These are phyloP conservation scores for Calycina herbarum DNA, from an alignment of 2,329 filamentous ascomycete genomes.

Conservation along the genomic window DNA sequence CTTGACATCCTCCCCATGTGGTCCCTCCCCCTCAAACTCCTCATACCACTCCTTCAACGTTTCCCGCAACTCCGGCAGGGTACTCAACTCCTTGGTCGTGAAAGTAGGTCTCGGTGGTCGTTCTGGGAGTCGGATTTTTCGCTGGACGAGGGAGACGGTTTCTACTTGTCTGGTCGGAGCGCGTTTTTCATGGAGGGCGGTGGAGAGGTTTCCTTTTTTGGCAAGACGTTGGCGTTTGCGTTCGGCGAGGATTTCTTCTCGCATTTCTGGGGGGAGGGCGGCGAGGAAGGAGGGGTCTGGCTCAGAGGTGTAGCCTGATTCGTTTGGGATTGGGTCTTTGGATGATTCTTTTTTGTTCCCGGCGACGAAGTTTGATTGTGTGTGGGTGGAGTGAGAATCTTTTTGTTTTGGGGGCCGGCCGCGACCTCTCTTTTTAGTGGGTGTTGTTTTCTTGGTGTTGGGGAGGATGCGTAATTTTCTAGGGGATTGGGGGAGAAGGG, in stretches of 20 bases:
- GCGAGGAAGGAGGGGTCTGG: constrained; percentile 67
- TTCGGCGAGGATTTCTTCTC: constrained; percentile 75
- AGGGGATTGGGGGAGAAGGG: constrained; percentile 47
- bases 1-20: constrained; percentile 74
- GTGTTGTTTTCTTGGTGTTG: constrained; percentile 43
- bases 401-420: constrained; percentile 45
- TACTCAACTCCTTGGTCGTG: constrained; percentile 56
- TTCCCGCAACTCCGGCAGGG: constrained; percentile 64
- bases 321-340: constrained; percentile 9
- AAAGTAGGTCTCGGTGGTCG: constrained; percentile 58
- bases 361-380: constrained; percentile 73
- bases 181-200: constrained; percentile 36
- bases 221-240: constrained; percentile 63
- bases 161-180: constrained; percentile 23
- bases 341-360: constrained; percentile 28
- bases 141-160: constrained; percentile 22
- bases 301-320: constrained; percentile 24
- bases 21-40: constrained; percentile 71
- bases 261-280: constrained; percentile 79
- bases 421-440: constrained; percentile 62
- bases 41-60: constrained; percentile 76
- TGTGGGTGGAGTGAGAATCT: constrained; percentile 58
- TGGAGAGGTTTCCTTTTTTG: constrained; percentile 52
- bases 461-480: constrained; percentile 56
- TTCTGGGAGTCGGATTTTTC: constrained; percentile 48